Percentiles rank a stretch among this genome's conserved stretches.
Evolutionary conservation across 2,329 filamentous ascomycete species (phyloP).

Genomic region (Waltergamsia citrina): DNA sequence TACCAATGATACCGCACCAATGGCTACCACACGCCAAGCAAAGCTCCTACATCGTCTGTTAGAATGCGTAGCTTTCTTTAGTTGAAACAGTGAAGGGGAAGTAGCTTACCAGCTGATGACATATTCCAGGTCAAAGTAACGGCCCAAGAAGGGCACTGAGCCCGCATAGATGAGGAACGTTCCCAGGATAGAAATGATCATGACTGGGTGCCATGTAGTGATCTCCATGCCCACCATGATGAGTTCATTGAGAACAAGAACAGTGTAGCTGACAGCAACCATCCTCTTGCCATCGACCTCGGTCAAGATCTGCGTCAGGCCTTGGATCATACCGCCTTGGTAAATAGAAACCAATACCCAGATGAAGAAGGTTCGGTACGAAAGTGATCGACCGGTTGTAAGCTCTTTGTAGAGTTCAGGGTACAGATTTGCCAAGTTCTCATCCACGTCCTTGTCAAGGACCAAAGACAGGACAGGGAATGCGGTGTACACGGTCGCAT

Average conservation of each 20-base stretch:
- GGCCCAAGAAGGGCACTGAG: slow-evolving; percentile 74
- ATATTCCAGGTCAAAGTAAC: slow-evolving; percentile 83
- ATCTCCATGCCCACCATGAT: slow-evolving; percentile 96
- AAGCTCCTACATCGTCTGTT: slow-evolving; percentile 51
- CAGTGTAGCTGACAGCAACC: slow-evolving; percentile 87
- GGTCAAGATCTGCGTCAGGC: slow-evolving; percentile 81
- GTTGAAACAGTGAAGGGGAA: no score
- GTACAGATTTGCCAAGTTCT: slow-evolving; percentile 86
- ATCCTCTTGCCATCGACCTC: slow-evolving; percentile 65
- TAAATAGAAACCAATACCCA: slow-evolving; percentile 96
- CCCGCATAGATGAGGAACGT: slow-evolving; percentile 75
- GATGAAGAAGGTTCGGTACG: slow-evolving; percentile 89
- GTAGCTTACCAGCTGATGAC: slow-evolving; percentile 55
- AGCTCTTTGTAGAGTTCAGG: slow-evolving; percentile 97
- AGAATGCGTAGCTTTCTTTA: no score
- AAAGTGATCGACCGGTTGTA: slow-evolving; percentile 77
- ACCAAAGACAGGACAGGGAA: slow-evolving; percentile 87
- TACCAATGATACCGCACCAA: slow-evolving; percentile 70
- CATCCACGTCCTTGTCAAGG: slow-evolving; percentile 90
- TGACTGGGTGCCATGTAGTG: slow-evolving; percentile 92
- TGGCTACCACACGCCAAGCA: slow-evolving; percentile 77
- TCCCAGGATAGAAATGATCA: slow-evolving; percentile 76
- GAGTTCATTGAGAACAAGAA: slow-evolving; percentile 86
- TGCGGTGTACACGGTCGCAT: slow-evolving; percentile 93
- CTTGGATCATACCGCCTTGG: slow-evolving; percentile 91